These are phyloP conservation scores for Penicillium simplicissimum DNA, from an alignment of 495 filamentous ascomycete species.

Conservation along the genomic window DNA sequence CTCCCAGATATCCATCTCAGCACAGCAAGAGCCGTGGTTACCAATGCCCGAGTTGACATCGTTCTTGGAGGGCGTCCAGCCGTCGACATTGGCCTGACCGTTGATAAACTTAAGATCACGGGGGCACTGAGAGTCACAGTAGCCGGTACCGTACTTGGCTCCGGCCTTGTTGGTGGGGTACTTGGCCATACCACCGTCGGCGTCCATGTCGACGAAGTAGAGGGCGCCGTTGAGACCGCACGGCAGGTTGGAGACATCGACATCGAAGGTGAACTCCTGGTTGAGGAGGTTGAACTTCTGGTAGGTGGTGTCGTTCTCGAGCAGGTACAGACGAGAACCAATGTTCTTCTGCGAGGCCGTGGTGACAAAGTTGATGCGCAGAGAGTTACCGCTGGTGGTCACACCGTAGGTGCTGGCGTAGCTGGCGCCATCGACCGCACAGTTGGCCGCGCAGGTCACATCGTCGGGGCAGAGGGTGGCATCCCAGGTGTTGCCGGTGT, in stretches of 20 bases:
- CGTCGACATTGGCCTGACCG: constrained; percentile 61
- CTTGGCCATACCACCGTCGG: constrained; percentile 56
- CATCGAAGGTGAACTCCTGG: constrained; percentile 68
- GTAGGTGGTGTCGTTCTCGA: constrained; percentile 57
- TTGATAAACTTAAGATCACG: constrained; percentile 68
- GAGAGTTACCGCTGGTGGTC: constrained; percentile 49
- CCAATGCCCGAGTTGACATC: constrained; percentile 62
- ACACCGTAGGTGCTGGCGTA: constrained; percentile 60
- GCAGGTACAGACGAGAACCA: constrained; percentile 62
- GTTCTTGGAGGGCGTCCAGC: constrained; percentile 58
- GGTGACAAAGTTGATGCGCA: constrained; percentile 60
- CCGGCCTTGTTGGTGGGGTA: constrained; percentile 63
- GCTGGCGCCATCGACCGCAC: constrained; percentile 61
- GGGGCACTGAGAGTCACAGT: constrained; percentile 75
- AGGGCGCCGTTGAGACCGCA: constrained; percentile 75
- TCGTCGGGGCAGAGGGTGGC: constrained; percentile 54
- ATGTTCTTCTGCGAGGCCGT: constrained; percentile 43
- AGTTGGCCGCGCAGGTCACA: constrained; percentile 55
- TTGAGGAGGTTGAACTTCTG: constrained; percentile 59
- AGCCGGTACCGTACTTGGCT: constrained; percentile 71
- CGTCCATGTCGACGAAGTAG: constrained; percentile 67
- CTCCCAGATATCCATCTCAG: constrained; percentile 75
- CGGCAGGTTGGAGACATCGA: constrained; percentile 62
- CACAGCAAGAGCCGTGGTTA: constrained; percentile 65
- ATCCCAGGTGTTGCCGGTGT: constrained; percentile 60